Evolutionary conservation across 768 basidiomycete species (phyloP).

Genomic region (Cystofilobasidium capitatum): DNA sequence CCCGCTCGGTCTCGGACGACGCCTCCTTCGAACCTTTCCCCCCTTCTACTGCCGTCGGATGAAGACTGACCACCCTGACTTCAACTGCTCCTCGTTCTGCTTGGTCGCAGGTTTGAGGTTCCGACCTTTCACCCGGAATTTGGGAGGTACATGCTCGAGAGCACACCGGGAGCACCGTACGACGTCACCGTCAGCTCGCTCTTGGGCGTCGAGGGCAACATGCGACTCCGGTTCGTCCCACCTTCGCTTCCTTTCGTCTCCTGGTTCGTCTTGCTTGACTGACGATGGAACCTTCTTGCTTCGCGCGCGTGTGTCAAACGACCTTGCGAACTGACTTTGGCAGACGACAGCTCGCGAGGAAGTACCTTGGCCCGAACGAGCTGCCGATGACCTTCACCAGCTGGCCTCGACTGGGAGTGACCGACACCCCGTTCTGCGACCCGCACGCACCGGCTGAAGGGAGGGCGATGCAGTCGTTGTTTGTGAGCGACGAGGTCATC

Average conservation of each 20-base stretch:
- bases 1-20: constrained; percentile 14
- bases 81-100: constrained; percentile 15
- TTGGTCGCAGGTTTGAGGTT: constrained; percentile 50
- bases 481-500: constrained; percentile 88
- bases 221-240: constrained; percentile 67
- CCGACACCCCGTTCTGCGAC: constrained; percentile 72
- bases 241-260: neutral
- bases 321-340: neutral
- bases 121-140: constrained; percentile 97
- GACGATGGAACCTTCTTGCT: neutral
- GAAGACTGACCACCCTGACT: neutral
- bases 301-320: neutral
- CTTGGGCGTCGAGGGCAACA: constrained; percentile 81
- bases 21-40: neutral
- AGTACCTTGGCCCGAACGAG: constrained; percentile 74
- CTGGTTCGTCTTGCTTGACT: neutral
- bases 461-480: constrained; percentile 80
- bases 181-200: constrained; percentile 77
- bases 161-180: constrained; percentile 92
- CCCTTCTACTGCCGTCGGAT: too few relatives aligned
- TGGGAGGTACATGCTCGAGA: constrained; percentile 96
- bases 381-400: constrained; percentile 85
- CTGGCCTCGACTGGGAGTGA: constrained; percentile 84
- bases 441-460: constrained; percentile 74
- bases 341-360: constrained; percentile 74